A percentile compares a stretch with the other conserved stretches of the same genome.
Conservation (phyloP, 2,329 filamentous ascomycete genomes). For the Mycocentrospora acerina region DNA sequence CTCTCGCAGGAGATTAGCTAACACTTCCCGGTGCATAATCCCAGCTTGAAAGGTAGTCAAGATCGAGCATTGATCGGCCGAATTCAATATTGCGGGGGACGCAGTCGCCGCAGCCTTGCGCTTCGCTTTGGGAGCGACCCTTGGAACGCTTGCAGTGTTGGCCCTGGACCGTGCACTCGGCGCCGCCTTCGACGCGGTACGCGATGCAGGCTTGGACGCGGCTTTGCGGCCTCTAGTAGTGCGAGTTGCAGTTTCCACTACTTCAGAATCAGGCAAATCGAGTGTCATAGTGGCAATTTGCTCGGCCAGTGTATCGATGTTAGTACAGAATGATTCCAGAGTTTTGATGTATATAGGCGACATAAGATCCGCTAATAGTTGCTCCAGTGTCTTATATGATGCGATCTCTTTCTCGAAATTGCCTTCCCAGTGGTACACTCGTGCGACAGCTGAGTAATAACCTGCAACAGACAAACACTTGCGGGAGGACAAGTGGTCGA, state of each 20-base stretch:
- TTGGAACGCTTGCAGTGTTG: constrained; percentile 14
- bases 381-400: constrained; percentile 52
- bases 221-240: constrained; percentile 26
- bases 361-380: constrained; percentile 46
- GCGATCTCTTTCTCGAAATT: constrained; percentile 51
- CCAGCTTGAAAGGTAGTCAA: constrained; percentile 48
- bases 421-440: constrained; percentile 50
- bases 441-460: constrained; percentile 52
- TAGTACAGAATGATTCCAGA: constrained; percentile 25
- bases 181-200: constrained; percentile 11
- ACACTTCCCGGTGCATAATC: constrained; percentile 54
- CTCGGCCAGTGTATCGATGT: constrained; percentile 42
- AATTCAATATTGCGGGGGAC: constrained; percentile 10
- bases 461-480: constrained; percentile 55
- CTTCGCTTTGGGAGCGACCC: constrained; percentile 13
- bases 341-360: constrained; percentile 33
- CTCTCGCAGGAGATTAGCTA: constrained; percentile 40
- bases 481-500: constrained; percentile 43
- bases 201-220: constrained; percentile 15
- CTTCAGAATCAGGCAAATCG: constrained; percentile 12
- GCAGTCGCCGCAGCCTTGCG: constrained; percentile 8
- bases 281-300: constrained; percentile 48
- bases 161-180: constrained; percentile 18
- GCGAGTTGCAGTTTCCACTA: constrained; percentile 8
- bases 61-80: constrained; percentile 42